Evolutionary conservation across 306 rosid genomes (phyloP), one percentile per base, ranked within the genome.

Genomic region (Malus asiatica): DNA sequence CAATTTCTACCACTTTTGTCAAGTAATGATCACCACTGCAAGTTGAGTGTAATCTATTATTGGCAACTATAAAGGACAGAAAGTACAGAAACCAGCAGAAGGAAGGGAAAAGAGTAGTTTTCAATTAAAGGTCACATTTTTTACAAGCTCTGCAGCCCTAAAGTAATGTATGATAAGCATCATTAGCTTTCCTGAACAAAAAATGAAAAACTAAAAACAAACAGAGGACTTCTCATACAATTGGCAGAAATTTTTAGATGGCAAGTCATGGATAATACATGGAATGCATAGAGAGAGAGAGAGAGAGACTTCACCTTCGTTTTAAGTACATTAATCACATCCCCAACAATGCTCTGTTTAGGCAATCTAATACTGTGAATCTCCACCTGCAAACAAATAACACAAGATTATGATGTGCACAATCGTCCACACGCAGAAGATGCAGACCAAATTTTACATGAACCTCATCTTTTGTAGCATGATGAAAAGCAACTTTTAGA

Each of bases 391-490:
- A 78, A 42, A 61, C 69, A 80, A 45, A 51, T 51, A 33, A 66
- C 63, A 66, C 45, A 76, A 73, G 29, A 78, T 81, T 68, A 68
- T 23, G 19, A 74, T 19, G 45, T 20, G 59, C 66, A 55, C 52
- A 45, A 52, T 25, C 16, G 23, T 58, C 8, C 66, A 55, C 65
- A 59, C n/a, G 44, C 40, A 45, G 61, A 13, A 30, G 16, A 29
- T 33, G 20, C 20, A 3, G 18, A 10, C 45, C 42, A 70, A 71
- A 38, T 52, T 74, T 45, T 51, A 45, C 44, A 84, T 86, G 12
- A 73, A 93, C 97, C 85, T 93, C 97, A 82, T 87, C 97, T 82
- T 86, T 93, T 60, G 87, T 85, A 40, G 96, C 86, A 69, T 86
- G 91, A 82, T 89, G 94, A 83, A 87, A 86, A 76, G 94, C 93